Conservation (phyloP, 805 yeast genomes). For the Spathaspora boniae region DNA sequence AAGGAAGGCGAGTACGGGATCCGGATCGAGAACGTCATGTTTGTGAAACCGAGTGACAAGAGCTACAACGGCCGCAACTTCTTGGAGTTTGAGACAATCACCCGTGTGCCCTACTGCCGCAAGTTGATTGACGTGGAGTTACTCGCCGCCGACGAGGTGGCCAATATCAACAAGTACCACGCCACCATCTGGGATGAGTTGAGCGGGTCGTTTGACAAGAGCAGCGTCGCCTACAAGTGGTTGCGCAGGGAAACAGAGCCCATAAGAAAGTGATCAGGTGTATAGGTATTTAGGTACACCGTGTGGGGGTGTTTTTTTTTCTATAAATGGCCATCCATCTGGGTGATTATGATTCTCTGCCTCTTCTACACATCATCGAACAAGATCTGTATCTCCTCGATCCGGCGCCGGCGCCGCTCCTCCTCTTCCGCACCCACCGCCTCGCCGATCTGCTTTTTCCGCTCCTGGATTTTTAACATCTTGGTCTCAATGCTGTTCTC, state of each 20-base stretch:
- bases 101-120: slow-evolving; percentile 76
- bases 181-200: slow-evolving; percentile 50
- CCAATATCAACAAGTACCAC: slow-evolving; percentile 71
- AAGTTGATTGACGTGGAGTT: slow-evolving; percentile 62
- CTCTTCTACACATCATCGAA: slow-evolving; percentile 40
- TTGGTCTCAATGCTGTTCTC: slow-evolving; percentile 81
- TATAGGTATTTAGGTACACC: slow-evolving; percentile 1
- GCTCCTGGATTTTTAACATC: slow-evolving; percentile 83
- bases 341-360: background rate
- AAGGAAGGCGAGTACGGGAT: slow-evolving; percentile 59
- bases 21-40: slow-evolving; percentile 52
- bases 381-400: slow-evolving; percentile 68
- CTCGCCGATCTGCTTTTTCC: slow-evolving; percentile 78
- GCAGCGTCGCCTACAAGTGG: slow-evolving; percentile 44
- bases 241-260: slow-evolving; percentile 46
- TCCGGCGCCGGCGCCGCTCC: slow-evolving; percentile 63
- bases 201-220: slow-evolving; percentile 32
- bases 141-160: slow-evolving; percentile 58
- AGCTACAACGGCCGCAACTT: slow-evolving; percentile 53
- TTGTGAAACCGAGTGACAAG: slow-evolving; percentile 38
- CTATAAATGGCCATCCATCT: too few relatives aligned
- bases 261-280: slow-evolving; percentile 9
- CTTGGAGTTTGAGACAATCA: slow-evolving; percentile 76
- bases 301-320: too few relatives aligned
- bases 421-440: slow-evolving; percentile 74